Conservation (phyloP, 2,329 filamentous ascomycete genomes). For the Lecanosticta acicola region DNA sequence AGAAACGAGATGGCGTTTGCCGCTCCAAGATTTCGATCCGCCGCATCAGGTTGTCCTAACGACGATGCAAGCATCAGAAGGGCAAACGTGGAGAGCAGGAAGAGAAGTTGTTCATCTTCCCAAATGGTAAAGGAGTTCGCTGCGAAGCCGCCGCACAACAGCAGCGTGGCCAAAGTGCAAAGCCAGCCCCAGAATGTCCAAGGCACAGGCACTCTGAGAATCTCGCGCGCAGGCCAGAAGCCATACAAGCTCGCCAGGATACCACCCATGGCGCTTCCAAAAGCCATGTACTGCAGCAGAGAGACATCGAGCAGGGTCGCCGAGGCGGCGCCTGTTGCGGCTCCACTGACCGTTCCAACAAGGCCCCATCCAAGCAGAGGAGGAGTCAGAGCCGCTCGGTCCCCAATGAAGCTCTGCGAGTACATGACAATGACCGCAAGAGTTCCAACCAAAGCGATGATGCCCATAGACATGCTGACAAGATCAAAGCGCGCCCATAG, state of each 20-base stretch:
- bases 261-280: constrained; percentile 37
- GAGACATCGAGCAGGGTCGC: constrained; percentile 33
- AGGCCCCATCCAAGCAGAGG: constrained; percentile 48
- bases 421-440: constrained; percentile 69
- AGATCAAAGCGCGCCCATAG: constrained; percentile 93
- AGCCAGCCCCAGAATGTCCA: constrained; percentile 85
- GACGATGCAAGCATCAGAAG: constrained; percentile 68
- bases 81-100: constrained; percentile 86
- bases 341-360: constrained; percentile 44
- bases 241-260: constrained; percentile 37
- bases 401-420: constrained; percentile 51
- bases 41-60: constrained; percentile 60
- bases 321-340: constrained; percentile 23
- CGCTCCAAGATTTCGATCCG: constrained; percentile 68
- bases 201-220: constrained; percentile 55
- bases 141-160: constrained; percentile 87
- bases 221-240: constrained; percentile 38
- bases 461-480: constrained; percentile 74
- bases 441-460: constrained; percentile 62
- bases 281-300: constrained; percentile 38
- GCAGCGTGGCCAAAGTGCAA: constrained; percentile 71
- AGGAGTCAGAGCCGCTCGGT: constrained; percentile 50
- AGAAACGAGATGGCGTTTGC: constrained; percentile 84
- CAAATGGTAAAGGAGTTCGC: constrained; percentile 98
- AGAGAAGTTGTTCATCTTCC: constrained; percentile 92